Conservation (phyloP, 2,329 filamentous ascomycete genomes). For the Davidsoniella australis region DNA sequence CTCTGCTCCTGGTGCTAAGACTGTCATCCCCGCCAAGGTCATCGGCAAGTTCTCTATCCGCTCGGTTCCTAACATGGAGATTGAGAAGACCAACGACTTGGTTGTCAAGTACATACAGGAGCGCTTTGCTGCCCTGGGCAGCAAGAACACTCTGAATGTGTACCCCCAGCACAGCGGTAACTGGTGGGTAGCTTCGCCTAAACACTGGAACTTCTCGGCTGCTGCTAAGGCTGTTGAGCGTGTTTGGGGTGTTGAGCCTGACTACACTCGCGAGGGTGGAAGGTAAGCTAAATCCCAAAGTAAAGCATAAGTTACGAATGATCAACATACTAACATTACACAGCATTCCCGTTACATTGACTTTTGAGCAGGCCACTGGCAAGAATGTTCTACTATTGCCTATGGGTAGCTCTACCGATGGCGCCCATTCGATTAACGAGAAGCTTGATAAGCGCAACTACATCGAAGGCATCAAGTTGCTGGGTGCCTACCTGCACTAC, state of each 20-base stretch:
- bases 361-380: conserved; percentile 90
- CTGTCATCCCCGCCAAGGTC: conserved; percentile 95
- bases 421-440: conserved; percentile 95
- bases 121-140: conserved; percentile 69
- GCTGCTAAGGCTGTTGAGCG: conserved; percentile 91
- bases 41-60: conserved; percentile 97
- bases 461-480: conserved; percentile 90
- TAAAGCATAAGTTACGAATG: background rate
- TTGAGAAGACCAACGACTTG: conserved; percentile 67
- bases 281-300: conserved; percentile 33
- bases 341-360: conserved; percentile 90
- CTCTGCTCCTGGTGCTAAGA: conserved; percentile 86
- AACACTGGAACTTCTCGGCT: conserved; percentile 97
- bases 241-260: conserved; percentile 83
- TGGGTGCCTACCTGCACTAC: conserved; percentile 91
- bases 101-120: conserved; percentile 74
- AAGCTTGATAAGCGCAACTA: conserved; percentile 96
- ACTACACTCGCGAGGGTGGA: conserved; percentile 91
- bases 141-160: conserved; percentile 80
- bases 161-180: conserved; percentile 79
- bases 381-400: conserved; percentile 94
- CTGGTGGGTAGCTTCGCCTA: conserved; percentile 96
- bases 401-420: conserved; percentile 95
- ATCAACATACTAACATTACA: background rate
- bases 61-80: conserved; percentile 95